A percentile compares a stretch with the other conserved stretches of the same genome.
Evolutionary conservation across 2,329 filamentous ascomycete genomes (phyloP).

Genomic region (Fusarium albosuccineum): DNA sequence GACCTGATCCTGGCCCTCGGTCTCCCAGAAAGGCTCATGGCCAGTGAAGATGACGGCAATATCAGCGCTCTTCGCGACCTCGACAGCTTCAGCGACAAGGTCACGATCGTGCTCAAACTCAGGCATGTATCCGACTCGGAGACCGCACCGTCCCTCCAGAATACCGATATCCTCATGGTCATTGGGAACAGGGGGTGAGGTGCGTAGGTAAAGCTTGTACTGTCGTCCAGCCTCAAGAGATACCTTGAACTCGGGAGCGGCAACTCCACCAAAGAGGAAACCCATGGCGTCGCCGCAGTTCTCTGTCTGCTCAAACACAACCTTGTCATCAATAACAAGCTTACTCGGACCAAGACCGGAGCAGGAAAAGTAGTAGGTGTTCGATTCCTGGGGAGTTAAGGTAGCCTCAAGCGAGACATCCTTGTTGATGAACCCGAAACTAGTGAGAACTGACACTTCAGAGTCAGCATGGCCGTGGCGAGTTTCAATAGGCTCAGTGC

Average conservation of each 20-base stretch:
- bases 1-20: constrained; percentile 76
- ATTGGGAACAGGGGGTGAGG: constrained; percentile 45
- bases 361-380: constrained; percentile 50
- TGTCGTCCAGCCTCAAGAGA: constrained; percentile 46
- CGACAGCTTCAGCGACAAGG: constrained; percentile 63
- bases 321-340: constrained; percentile 49
- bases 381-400: constrained; percentile 49
- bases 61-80: constrained; percentile 70
- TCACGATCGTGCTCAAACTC: constrained; percentile 52
- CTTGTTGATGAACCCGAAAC: constrained; percentile 44
- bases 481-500: constrained; percentile 41
- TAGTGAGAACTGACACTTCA: constrained; percentile 39
- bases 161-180: constrained; percentile 48
- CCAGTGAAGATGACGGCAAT: constrained; percentile 69
- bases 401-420: constrained; percentile 48
- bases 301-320: constrained; percentile 49
- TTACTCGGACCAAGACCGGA: constrained; percentile 50
- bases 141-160: constrained; percentile 49
- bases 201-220: constrained; percentile 50
- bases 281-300: constrained; percentile 52
- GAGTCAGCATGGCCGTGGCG: constrained; percentile 45
- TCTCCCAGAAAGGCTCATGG: constrained; percentile 64
- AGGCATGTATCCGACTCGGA: constrained; percentile 51
- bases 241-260: constrained; percentile 49
- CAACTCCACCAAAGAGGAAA: constrained; percentile 49